These are phyloP conservation scores for Corymbia maculata DNA, from an alignment of 345 rosid species.

Conservation along the genomic window DNA sequence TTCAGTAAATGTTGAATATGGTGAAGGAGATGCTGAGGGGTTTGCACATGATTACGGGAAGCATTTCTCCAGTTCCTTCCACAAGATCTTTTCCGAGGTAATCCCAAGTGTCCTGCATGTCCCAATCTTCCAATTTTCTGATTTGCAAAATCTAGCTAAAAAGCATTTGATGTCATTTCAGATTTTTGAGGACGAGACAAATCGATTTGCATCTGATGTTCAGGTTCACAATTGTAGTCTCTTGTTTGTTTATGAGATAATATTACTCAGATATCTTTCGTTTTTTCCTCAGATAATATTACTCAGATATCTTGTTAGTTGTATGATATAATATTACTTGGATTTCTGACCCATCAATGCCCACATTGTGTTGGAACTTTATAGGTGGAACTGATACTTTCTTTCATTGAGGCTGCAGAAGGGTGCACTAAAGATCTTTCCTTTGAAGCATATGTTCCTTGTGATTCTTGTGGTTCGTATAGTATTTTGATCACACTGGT, in stretches of 20 bases:
- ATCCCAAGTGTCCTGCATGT: not conserved
- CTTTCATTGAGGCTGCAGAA: constrained; percentile 76
- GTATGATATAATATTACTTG: not conserved
- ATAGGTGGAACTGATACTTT: constrained; percentile 62
- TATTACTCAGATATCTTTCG: not conserved
- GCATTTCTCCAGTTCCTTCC: constrained; percentile 85
- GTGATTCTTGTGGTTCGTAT: constrained; percentile 75
- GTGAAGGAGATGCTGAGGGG: constrained; percentile 38
- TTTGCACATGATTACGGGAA: constrained; percentile 39
- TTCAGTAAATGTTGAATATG: constrained; percentile 39
- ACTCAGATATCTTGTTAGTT: not conserved
- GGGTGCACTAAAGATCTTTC: constrained; percentile 77
- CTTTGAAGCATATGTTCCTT: constrained; percentile 68
- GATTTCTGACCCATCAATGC: not conserved
- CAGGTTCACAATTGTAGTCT: constrained; percentile 36
- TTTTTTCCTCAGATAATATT: not conserved
- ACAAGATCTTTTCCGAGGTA: constrained; percentile 85
- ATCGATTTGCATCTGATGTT: constrained; percentile 48
- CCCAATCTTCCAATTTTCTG: not conserved
- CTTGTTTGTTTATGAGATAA: not conserved
- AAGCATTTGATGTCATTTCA: constrained; percentile 15
- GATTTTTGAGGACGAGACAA: constrained; percentile 62
- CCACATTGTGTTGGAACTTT: not conserved
- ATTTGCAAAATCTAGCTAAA: not conserved
- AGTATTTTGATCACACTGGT: not conserved